These are phyloP conservation scores for Rhizophagus prolifer DNA, from an alignment of 192 early-diverging fungal genomes.

Conservation along the genomic window DNA sequence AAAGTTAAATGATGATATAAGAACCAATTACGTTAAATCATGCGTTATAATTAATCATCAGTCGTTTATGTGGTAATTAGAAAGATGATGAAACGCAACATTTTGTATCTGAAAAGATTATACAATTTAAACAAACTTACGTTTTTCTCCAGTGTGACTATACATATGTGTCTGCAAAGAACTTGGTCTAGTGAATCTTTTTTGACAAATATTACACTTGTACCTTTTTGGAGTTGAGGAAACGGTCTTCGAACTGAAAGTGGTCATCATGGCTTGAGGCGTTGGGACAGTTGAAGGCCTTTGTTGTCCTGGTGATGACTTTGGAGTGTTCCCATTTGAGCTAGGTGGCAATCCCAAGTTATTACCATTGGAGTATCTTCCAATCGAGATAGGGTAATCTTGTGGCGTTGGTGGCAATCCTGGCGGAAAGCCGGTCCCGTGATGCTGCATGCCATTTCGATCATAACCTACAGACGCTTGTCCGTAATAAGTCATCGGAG, in stretches of 20 bases:
- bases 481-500: background rate
- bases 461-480: background rate
- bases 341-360: no score
- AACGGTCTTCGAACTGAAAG: slow-evolving; percentile 31
- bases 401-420: background rate
- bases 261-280: slow-evolving; percentile 30
- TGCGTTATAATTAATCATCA: no score
- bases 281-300: slow-evolving; percentile 8
- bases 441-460: slow-evolving; percentile 12
- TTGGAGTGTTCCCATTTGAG: background rate
- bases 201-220: slow-evolving; percentile 37
- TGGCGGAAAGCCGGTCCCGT: background rate
- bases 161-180: slow-evolving; percentile 40
- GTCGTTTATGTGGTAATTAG: no score
- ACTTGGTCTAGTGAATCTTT: slow-evolving; percentile 42
- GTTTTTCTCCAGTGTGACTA: slow-evolving; percentile 44
- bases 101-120: background rate
- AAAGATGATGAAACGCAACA: no score
- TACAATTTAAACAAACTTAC: background rate
- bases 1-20: no score
- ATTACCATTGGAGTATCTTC: background rate
- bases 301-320: background rate
- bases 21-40: no score
- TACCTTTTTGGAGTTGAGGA: slow-evolving; percentile 36
- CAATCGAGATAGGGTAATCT: background rate